Conservation (phyloP, 805 yeast species). For the Starmera caribaea region DNA sequence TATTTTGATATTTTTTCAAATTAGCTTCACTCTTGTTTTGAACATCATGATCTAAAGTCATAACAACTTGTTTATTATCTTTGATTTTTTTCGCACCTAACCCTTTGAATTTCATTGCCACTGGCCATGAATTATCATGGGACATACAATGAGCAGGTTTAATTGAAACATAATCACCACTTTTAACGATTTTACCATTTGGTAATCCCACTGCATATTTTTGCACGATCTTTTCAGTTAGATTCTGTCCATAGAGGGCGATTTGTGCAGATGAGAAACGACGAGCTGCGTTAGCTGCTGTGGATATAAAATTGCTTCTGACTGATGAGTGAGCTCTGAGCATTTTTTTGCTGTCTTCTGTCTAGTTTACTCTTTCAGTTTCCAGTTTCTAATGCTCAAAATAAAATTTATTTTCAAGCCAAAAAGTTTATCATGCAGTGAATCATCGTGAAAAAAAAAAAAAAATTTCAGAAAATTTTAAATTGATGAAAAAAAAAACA, state of each 20-base stretch:
- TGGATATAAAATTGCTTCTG: background rate
- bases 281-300: slow-evolving; percentile 5
- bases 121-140: slow-evolving; percentile 99
- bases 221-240: slow-evolving; percentile 95
- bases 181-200: slow-evolving; percentile 60
- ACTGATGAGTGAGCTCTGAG: background rate
- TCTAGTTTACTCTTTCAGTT: background rate
- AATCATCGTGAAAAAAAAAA: too few relatives aligned
- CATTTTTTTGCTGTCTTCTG: background rate
- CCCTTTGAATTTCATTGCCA: slow-evolving; percentile 92
- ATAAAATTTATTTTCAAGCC: too few relatives aligned
- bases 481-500: too few relatives aligned
- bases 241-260: slow-evolving; percentile 45
- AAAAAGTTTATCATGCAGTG: too few relatives aligned
- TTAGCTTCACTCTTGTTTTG: slow-evolving; percentile 89
- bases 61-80: slow-evolving; percentile 85
- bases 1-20: slow-evolving; percentile 77
- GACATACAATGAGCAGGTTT: slow-evolving; percentile 98
- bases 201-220: slow-evolving; percentile 82
- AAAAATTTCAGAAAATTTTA: too few relatives aligned
- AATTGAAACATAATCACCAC: slow-evolving; percentile 94
- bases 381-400: too few relatives aligned
- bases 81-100: slow-evolving; percentile 80
- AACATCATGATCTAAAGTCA: slow-evolving; percentile 96
- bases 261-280: slow-evolving; percentile 12